These are phyloP conservation scores for Plicaturopsis crispa DNA, from an alignment of 768 basidiomycete genomes.

Conservation along the genomic window DNA sequence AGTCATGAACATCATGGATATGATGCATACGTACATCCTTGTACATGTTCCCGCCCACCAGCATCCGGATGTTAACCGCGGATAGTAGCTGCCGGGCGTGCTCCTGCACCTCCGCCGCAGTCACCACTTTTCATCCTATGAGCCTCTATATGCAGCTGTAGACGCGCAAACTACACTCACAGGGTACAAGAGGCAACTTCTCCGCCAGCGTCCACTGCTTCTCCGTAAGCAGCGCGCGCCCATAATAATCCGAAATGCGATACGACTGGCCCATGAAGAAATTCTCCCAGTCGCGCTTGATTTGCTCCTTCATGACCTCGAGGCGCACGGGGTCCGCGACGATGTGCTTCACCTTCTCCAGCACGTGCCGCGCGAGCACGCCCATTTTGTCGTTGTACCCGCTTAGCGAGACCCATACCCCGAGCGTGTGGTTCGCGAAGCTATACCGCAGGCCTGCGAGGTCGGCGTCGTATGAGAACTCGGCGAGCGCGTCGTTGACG, in stretches of 20 bases:
- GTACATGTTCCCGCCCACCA: conserved; percentile 80
- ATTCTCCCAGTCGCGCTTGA: conserved; percentile 71
- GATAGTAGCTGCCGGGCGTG: conserved; percentile 57
- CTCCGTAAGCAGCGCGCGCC: conserved; percentile 62
- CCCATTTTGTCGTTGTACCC: conserved; percentile 93
- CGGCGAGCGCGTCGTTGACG: conserved; percentile 81
- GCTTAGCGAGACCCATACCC: conserved; percentile 56
- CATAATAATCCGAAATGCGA: conserved; percentile 69
- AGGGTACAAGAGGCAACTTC: conserved; percentile 62
- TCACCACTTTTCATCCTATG: conserved; percentile 45
- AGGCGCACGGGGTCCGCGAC: conserved; percentile 66
- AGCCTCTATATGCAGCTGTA: not conserved
- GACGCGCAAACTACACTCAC: conserved; percentile 34
- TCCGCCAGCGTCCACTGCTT: conserved; percentile 74
- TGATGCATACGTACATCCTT: conserved; percentile 53
- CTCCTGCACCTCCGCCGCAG: conserved; percentile 56
- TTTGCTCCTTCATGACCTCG: conserved; percentile 79
- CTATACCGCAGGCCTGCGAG: conserved; percentile 82
- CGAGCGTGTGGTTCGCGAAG: conserved; percentile 54
- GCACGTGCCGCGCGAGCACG: conserved; percentile 62
- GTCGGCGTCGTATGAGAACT: conserved; percentile 89
- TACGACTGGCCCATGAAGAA: conserved; percentile 84
- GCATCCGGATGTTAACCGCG: conserved; percentile 58
- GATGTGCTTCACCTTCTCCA: conserved; percentile 60
- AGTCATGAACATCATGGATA: too few relatives aligned